Percentiles rank a stretch among this genome's conserved stretches.
phyloP scores from a whole-genome alignment of 257 asterid species.

The Petrea volubilis region DNA sequence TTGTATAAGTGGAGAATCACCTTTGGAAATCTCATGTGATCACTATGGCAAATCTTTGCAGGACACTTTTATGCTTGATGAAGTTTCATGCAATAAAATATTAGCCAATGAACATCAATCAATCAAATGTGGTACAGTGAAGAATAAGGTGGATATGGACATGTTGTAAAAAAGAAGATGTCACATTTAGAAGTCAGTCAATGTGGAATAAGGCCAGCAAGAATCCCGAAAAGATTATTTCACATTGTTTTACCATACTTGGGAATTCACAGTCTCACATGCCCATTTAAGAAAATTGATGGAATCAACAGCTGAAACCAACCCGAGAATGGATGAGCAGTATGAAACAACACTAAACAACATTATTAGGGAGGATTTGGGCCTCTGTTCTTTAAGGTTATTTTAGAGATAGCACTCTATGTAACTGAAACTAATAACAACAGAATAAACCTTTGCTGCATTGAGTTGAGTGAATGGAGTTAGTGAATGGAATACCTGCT shows the following conservation, averaged over 20 bases:
- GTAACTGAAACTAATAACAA: slow-evolving; percentile 1
- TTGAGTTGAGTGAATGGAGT: slow-evolving; percentile 16
- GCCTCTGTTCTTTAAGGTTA: neutral
- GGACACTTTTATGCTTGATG: too few species aligned
- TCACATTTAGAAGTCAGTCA: neutral
- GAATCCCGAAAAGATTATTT: neutral
- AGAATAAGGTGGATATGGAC: too few species aligned
- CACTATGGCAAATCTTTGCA: too few species aligned
- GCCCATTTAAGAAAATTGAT: neutral
- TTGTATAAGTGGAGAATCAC: too few species aligned
- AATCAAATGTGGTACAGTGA: too few species aligned
- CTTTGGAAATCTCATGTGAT: too few species aligned
- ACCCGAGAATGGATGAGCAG: neutral
- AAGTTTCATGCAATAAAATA: too few species aligned
- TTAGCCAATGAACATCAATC: too few species aligned
- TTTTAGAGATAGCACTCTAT: neutral
- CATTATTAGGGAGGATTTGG: too few species aligned
- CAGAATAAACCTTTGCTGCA: too few species aligned
- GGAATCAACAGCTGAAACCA: slow-evolving; percentile 1
- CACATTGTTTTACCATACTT: neutral
- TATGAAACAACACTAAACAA: neutral
- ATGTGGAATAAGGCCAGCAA: neutral
- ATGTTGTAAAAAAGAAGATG: too few species aligned
- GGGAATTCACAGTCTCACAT: neutral
- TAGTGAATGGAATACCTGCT: slow-evolving; percentile 63